These are phyloP conservation scores for Vitis rupestris DNA, from an alignment of 164 flowering plant genomes.

Conservation along the genomic window DNA sequence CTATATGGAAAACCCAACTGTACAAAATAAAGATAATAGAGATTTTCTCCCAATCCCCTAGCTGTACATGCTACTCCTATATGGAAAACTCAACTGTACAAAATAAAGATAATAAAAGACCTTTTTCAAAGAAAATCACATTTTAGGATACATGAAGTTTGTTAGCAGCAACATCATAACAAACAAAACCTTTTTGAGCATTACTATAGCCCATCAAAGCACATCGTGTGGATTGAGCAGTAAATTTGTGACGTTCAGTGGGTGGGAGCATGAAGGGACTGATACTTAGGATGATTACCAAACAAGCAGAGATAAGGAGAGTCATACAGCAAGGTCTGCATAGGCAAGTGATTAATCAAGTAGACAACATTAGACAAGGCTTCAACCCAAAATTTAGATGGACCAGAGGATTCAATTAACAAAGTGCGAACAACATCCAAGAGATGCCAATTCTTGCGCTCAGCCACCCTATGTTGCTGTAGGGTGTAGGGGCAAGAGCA, in stretches of 20 bases:
- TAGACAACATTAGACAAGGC: slow-evolving; percentile 7
- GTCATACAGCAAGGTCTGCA: not conserved
- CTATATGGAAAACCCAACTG: too few relatives aligned
- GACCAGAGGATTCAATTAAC: slow-evolving; percentile 4
- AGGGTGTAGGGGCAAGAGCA: slow-evolving; percentile 9
- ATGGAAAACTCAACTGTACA: too few relatives aligned
- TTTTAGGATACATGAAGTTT: not conserved
- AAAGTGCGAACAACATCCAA: slow-evolving; percentile 13
- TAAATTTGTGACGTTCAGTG: slow-evolving; percentile 1
- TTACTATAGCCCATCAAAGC: slow-evolving; percentile 12
- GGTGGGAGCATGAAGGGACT: slow-evolving; percentile 4
- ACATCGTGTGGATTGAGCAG: slow-evolving; percentile 10
- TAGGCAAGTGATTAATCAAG: slow-evolving; percentile 5
- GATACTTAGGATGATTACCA: slow-evolving; percentile 10
- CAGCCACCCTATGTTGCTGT: slow-evolving; percentile 15
- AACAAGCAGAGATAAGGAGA: slow-evolving; percentile 2
- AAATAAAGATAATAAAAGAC: too few relatives aligned
- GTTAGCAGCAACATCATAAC: not conserved
- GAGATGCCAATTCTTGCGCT: slow-evolving; percentile 8
- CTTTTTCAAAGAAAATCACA: slow-evolving; percentile 15
- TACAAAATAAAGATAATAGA: too few relatives aligned
- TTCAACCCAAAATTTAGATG: slow-evolving; percentile 15
- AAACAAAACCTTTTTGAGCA: not conserved
- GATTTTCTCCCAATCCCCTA: too few relatives aligned
- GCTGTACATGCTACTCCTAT: too few relatives aligned